These are phyloP conservation scores for Plasmodium chabaudi DNA, from an alignment of 169 alveolate species.

Conservation along the genomic window DNA sequence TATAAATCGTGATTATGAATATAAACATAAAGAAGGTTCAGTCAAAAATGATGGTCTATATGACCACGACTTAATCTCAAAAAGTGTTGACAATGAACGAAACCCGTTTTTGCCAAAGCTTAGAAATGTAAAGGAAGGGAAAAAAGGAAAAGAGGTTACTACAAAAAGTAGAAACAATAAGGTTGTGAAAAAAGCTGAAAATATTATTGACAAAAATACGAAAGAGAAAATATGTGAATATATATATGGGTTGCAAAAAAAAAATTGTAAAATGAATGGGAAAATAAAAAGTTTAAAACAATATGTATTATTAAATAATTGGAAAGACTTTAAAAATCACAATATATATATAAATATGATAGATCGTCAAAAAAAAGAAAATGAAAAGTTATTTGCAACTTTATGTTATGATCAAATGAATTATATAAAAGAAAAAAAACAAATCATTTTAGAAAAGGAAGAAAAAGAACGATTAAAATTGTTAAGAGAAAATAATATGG, in stretches of 20 bases:
- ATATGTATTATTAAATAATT: conserved; percentile 8
- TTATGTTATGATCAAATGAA: conserved; percentile 44
- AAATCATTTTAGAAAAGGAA: conserved; percentile 37
- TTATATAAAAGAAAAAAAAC: conserved; percentile 19
- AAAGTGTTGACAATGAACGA: neutral
- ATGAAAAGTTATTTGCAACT: conserved; percentile 15
- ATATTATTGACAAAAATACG: neutral
- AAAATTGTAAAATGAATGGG: conserved; percentile 10
- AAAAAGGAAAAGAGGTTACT: neutral
- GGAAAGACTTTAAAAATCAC: conserved; percentile 34
- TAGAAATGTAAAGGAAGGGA: neutral
- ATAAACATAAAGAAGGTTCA: neutral
- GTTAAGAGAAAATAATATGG: conserved; percentile 93
- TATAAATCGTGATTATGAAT: neutral
- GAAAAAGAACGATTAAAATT: conserved; percentile 82
- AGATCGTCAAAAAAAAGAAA: conserved; percentile 14
- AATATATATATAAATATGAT: conserved; percentile 1
- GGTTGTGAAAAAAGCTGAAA: neutral
- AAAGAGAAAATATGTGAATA: conserved; percentile 6
- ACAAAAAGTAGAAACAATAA: neutral
- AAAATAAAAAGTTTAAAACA: conserved; percentile 28
- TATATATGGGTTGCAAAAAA: conserved; percentile 10
- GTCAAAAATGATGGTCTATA: neutral
- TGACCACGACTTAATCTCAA: neutral
- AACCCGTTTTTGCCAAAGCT: neutral